Base-by-base conservation (phyloP, 75 land plant species). In the Larix kaempferi region DNA sequence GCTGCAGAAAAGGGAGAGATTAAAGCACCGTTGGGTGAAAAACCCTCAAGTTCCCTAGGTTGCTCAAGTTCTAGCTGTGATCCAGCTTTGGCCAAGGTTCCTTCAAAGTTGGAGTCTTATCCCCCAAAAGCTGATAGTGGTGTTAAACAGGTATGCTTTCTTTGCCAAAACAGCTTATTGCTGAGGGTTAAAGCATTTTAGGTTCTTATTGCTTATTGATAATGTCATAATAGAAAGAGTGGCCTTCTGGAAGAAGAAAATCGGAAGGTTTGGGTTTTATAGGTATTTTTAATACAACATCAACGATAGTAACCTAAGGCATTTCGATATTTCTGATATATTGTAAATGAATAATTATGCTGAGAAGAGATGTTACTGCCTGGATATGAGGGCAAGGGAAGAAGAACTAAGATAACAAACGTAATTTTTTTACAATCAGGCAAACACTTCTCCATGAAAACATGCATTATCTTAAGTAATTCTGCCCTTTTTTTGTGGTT, bases 101-200 rank as follows among this genome's bases (percentile, higher is more conserved):
- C 29, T 14, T 12, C 37, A 22, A 58, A 58, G n/a, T 35, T 76
- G 35, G 74, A 72, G 49, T 39, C 73, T 35, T 49, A 71, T 25
- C 21, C 74, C n/a, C 23, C 15, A 71, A 76, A 76, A 76, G 33
- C 44, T 39, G 77, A 75, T 78, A 76, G 3, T 35, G 6, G 19
- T 55, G 17, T 76, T 49, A 74, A 58, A 39, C 78, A 74, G 49
- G 78, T 71, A 74, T 27, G 13, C 52, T 41, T 41, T 39, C 23
- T 37, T 41, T 21, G 3, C n/a, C 19, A 8, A 22, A 69, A 39
- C 25, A 41, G 41, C n/a, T 37, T 69, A 41, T 69, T 21, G 37
- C 72, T 41, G 44, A 41, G 52, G 52, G 3, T 0, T 69, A 49
- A 49, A 49, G n/a, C 7, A 21, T 66, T 35, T 66, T 21, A 33